Evolutionary conservation across 2,329 filamentous ascomycete species (phyloP), one percentile per base, ranked within the genome.

Genomic region (Beauveria sp.): DNA sequence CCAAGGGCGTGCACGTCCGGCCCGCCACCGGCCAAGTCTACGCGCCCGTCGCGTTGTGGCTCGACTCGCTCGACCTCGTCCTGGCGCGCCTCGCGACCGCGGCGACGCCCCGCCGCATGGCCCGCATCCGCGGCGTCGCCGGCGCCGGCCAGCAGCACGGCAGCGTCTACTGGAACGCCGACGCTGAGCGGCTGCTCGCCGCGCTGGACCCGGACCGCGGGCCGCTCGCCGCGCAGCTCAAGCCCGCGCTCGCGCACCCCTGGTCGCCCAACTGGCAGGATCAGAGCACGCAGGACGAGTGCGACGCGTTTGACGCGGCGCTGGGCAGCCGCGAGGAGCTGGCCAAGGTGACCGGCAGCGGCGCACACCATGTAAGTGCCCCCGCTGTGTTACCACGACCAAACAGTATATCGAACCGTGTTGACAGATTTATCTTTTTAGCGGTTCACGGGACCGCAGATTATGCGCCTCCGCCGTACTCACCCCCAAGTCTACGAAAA

Each of bases 241-340:
- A 78, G 10, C 24, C 76, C 3, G 89, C 88, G 0, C 90, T 97
- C 70, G 89, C 92, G 18, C 89, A 96, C 72, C 87, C 89, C 5
- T 92, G 87, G 76, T 92, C 91, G 66, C 94, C 94, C 8, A 99
- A 97, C 73, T 99, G 94, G 94, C 94, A 97, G 76, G 94, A 99
- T 73, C 89, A 92, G 64, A 96, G 92, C 76, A 97, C 94, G 2
- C 92, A 97, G 77, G 81, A 81, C 66, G 90, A 99, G 76, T 97
- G 92, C 71, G 92, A 97, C 72, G 81, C 84, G 64, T 97, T 97
- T 70, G 92, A 97, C 72, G 81, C 78, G 5, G 78, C 80, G 58
- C 76, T 97, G 8, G 90, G 89, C 1, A 79, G 79, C 7, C 79
- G 84, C 2, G 81, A 88, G 68, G 80, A 81, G 64, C 76, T 99